Evolutionary conservation across 208 protist species (phyloP).

Genomic region (Trypanosoma avium): DNA sequence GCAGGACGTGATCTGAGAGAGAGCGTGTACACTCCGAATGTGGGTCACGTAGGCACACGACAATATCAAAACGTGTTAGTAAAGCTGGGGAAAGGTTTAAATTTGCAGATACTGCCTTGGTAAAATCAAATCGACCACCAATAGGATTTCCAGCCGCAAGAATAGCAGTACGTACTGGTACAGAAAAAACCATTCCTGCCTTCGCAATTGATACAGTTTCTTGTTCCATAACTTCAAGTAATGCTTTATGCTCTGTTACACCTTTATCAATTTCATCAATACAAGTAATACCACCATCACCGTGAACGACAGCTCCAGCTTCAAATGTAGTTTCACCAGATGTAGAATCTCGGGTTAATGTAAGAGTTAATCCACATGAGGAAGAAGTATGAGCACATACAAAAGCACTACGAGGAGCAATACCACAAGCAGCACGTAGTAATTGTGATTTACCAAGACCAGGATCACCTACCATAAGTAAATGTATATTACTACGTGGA

Average conservation of each 20-base stretch:
- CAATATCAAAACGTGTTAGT: constrained; percentile 98
- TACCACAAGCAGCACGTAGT: constrained; percentile 86
- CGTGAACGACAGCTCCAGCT: constrained; percentile 97
- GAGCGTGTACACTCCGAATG: constrained; percentile 8
- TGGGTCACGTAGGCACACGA: constrained; percentile 90
- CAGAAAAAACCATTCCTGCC: constrained; percentile 96
- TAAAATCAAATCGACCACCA: constrained; percentile 91
- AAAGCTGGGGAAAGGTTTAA: constrained; percentile 94
- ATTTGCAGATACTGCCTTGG: constrained; percentile 96
- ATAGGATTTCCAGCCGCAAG: constrained; percentile 98
- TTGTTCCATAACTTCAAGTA: constrained; percentile 99
- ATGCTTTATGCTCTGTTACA: constrained; percentile 94
- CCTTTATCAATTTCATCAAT: constrained; percentile 99
- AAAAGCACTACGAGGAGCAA: constrained; percentile 97
- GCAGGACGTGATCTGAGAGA: constrained; percentile 96
- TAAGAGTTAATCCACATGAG: constrained; percentile 97
- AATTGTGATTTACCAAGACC: constrained; percentile 98
- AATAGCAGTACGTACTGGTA: constrained; percentile 96
- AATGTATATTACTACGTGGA: constrained; percentile 90
- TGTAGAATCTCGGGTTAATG: constrained; percentile 90
- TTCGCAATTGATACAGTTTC: constrained; percentile 99
- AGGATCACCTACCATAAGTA: constrained; percentile 97
- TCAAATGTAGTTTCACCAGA: constrained; percentile 95
- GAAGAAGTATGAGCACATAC: constrained; percentile 99
- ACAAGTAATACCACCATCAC: constrained; percentile 98